Percentiles rank a stretch among this genome's conserved stretches.
phyloP scores from a whole-genome alignment of 2,329 filamentous ascomycete genomes.

The Acrodontium crateriforme region DNA sequence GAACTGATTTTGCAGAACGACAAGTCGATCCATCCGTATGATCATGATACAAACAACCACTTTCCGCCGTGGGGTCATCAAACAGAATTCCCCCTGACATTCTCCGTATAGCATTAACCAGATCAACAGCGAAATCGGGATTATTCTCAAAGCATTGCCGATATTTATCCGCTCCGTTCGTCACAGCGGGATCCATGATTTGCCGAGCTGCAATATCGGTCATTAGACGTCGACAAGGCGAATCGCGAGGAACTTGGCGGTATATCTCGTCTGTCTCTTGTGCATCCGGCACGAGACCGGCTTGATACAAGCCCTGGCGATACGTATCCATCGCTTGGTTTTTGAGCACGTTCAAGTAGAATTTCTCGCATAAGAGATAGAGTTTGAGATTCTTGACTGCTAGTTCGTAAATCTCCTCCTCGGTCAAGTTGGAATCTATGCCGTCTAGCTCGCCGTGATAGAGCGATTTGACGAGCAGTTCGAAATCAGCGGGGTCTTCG shows the following conservation, averaged over 20 bases:
- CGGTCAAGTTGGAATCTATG: constrained; percentile 29
- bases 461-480: constrained; percentile 42
- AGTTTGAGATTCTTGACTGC: constrained; percentile 41
- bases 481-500: constrained; percentile 38
- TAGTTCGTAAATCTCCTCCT: constrained; percentile 39
- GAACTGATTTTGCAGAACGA: neutral
- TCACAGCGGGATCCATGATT: constrained; percentile 41
- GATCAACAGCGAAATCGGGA: constrained; percentile 39
- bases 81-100: constrained; percentile 38
- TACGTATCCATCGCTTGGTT: constrained; percentile 43
- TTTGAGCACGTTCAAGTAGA: constrained; percentile 37
- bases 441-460: constrained; percentile 41
- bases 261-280: constrained; percentile 43
- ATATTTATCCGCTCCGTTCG: constrained; percentile 36
- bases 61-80: constrained; percentile 35
- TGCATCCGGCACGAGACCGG: constrained; percentile 39
- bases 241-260: constrained; percentile 28
- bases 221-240: constrained; percentile 38
- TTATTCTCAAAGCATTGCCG: constrained; percentile 35
- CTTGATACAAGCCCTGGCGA: constrained; percentile 34
- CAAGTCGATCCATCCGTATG: constrained; percentile 27
- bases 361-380: constrained; percentile 38
- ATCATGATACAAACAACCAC: constrained; percentile 38
- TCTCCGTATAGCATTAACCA: constrained; percentile 37
- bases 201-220: constrained; percentile 41